Conservation (phyloP, 2,329 filamentous ascomycete species). For the Calonectria multiphialidica region DNA sequence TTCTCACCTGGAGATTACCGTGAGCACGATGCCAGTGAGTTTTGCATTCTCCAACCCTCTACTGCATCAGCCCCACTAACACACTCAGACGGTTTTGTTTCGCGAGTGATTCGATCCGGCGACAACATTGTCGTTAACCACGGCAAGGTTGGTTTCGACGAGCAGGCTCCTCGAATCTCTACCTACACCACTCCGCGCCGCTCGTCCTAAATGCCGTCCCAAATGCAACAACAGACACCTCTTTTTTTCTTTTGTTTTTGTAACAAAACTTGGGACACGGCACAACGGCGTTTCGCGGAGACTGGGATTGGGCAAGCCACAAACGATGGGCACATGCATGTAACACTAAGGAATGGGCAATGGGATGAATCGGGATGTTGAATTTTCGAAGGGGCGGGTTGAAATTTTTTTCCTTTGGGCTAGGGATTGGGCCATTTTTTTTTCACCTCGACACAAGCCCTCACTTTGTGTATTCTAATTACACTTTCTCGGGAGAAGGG, state of each 20-base stretch:
- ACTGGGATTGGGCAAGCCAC: slow-evolving; percentile 26
- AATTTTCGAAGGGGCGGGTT: slow-evolving; percentile 21
- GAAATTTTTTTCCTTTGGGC: slow-evolving; percentile 5
- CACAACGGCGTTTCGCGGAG: slow-evolving; percentile 36
- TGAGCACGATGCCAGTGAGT: slow-evolving; percentile 49
- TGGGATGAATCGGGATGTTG: slow-evolving; percentile 20
- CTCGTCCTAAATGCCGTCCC: background rate
- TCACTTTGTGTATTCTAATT: background rate
- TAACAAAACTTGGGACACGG: slow-evolving; percentile 31
- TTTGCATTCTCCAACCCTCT: slow-evolving; percentile 14
- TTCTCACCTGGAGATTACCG: slow-evolving; percentile 45
- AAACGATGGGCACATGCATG: slow-evolving; percentile 30
- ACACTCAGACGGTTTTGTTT: slow-evolving; percentile 39
- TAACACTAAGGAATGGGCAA: slow-evolving; percentile 32
- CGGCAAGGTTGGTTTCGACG: slow-evolving; percentile 46
- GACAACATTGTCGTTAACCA: slow-evolving; percentile 49
- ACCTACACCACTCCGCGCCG: slow-evolving; percentile 32
- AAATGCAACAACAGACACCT: background rate
- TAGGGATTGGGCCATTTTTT: slow-evolving; percentile 15
- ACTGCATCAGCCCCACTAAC: slow-evolving; percentile 34
- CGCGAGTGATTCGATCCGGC: slow-evolving; percentile 39
- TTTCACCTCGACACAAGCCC: background rate
- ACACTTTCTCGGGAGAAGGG: background rate
- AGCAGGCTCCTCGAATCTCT: slow-evolving; percentile 44
- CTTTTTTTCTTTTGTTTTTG: background rate